phyloP scores from a whole-genome alignment of 257 asterid genomes.

The Solanum tacnaense region DNA sequence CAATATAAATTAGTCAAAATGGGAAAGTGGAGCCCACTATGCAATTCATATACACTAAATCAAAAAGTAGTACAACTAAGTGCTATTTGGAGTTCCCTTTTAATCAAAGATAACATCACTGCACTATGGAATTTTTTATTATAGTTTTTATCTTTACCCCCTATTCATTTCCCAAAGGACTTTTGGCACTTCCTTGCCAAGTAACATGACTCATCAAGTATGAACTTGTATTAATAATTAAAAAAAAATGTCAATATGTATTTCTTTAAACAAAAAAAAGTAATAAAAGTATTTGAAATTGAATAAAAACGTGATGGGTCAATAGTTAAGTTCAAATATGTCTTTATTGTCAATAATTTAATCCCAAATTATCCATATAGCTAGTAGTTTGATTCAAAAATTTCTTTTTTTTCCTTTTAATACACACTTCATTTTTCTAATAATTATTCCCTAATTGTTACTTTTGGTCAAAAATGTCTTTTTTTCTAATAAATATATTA shows the following conservation, averaged over 20 bases:
- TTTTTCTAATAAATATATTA: neutral
- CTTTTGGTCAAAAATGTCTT: neutral
- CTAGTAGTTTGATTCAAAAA: neutral
- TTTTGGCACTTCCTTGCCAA: neutral
- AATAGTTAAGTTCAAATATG: too few relatives aligned
- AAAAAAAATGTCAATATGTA: neutral
- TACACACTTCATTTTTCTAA: neutral
- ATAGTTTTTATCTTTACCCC: neutral
- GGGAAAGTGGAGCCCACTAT: neutral
- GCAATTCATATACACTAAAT: neutral
- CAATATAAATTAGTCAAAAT: neutral
- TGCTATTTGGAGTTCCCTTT: neutral
- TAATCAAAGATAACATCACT: neutral
- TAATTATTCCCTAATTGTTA: neutral
- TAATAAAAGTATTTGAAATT: too few relatives aligned
- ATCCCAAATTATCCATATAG: too few relatives aligned
- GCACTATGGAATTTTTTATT: neutral
- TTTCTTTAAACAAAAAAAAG: too few relatives aligned
- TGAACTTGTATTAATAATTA: neutral
- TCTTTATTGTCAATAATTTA: neutral
- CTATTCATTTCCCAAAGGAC: neutral
- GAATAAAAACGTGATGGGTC: too few relatives aligned
- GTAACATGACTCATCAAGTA: neutral
- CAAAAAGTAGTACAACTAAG: neutral
- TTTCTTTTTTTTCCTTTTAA: neutral